Evolutionary conservation across 1,284 basidiomycete genomes (phyloP).

Genomic region (Ceratobasidium sp.): DNA sequence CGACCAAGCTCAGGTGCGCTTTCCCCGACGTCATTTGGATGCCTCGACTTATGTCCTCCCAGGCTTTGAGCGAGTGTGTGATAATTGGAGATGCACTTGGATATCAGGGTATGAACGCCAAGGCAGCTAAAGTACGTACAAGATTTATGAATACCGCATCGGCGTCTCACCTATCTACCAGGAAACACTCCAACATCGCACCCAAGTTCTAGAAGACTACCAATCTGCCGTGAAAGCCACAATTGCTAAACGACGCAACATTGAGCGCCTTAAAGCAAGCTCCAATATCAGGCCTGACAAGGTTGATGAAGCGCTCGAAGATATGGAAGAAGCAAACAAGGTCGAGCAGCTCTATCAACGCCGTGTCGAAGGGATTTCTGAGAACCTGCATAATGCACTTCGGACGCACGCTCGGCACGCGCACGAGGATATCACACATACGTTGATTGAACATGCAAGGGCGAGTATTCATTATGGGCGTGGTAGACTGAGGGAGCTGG

Average conservation of each 20-base stretch:
- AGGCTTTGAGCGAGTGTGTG: slow-evolving; percentile 90
- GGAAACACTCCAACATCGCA: slow-evolving; percentile 89
- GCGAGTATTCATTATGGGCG: slow-evolving; percentile 92
- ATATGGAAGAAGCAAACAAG: slow-evolving; percentile 93
- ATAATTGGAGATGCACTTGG: slow-evolving; percentile 91
- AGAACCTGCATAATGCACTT: slow-evolving; percentile 88
- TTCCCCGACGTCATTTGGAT: neutral
- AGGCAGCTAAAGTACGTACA: slow-evolving; percentile 77
- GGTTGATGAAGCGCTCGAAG: slow-evolving; percentile 93
- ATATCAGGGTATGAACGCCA: slow-evolving; percentile 95
- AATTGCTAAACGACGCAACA: slow-evolving; percentile 89
- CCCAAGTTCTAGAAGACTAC: slow-evolving; percentile 90
- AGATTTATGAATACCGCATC: neutral
- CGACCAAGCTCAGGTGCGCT: slow-evolving; percentile 77
- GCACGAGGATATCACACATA: slow-evolving; percentile 88
- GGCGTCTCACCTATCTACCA: slow-evolving; percentile 47
- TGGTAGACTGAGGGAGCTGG: slow-evolving; percentile 87
- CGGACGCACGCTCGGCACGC: slow-evolving; percentile 85
- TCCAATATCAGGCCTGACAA: slow-evolving; percentile 81
- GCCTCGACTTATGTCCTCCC: slow-evolving; percentile 7
- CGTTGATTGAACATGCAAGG: slow-evolving; percentile 90
- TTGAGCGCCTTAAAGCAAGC: slow-evolving; percentile 91
- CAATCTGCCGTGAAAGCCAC: slow-evolving; percentile 90
- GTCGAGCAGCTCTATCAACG: slow-evolving; percentile 86
- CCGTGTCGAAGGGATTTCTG: slow-evolving; percentile 89